Conservation (phyloP, 176 grass and related monocot genomes). For the Chloris gayana region DNA sequence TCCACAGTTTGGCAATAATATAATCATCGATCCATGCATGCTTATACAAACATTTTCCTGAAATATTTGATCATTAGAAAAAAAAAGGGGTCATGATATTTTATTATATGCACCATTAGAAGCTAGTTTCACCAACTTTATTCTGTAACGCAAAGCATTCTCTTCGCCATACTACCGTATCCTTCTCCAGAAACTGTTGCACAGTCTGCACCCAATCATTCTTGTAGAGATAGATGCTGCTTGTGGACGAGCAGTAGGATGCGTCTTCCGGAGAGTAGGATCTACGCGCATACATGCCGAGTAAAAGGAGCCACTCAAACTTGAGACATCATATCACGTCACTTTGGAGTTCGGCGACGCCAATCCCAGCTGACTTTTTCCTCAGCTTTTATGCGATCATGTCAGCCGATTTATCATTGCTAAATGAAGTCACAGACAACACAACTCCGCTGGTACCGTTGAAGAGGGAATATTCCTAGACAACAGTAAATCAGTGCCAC, state of each 20-base stretch:
- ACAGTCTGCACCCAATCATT: constrained; percentile 16
- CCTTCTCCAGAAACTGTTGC: constrained; percentile 12
- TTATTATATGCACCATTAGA: background rate
- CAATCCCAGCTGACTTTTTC: constrained; percentile 29
- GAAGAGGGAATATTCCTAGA: constrained; percentile 50
- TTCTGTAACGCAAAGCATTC: background rate
- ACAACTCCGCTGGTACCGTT: constrained; percentile 25
- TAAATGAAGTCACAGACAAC: constrained; percentile 35
- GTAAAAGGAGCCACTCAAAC: constrained; percentile 31
- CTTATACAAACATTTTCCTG: background rate
- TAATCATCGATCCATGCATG: background rate
- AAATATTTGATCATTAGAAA: background rate
- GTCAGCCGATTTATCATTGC: constrained; percentile 24
- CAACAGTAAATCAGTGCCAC: constrained; percentile 44
- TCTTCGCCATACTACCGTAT: background rate
- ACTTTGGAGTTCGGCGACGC: constrained; percentile 16
- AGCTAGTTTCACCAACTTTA: background rate
- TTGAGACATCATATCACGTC: constrained; percentile 25
- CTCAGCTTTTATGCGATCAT: constrained; percentile 19
- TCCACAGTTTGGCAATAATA: background rate
- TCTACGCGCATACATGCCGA: constrained; percentile 18
- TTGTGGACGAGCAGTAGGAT: constrained; percentile 17
- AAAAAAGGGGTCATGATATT: background rate
- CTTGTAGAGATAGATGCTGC: background rate
- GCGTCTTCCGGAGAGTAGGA: constrained; percentile 24